These are phyloP conservation scores for Cryptosporidium ubiquitum DNA, from an alignment of 169 alveolate genomes.

Conservation along the genomic window DNA sequence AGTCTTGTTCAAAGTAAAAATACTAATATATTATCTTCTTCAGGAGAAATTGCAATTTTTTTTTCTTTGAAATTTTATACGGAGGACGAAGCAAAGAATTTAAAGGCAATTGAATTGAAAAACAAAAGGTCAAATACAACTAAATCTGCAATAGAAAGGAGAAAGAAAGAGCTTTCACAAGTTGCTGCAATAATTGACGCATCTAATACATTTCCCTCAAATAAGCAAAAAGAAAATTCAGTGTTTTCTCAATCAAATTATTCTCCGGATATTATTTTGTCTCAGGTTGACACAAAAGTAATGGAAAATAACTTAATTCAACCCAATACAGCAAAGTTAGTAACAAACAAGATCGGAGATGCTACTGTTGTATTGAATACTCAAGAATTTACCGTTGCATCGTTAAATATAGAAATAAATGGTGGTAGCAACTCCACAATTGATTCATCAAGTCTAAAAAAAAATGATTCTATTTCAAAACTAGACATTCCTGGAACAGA, in stretches of 20 bases:
- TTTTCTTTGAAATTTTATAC: conserved; percentile 25
- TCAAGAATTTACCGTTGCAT: conserved; percentile 49
- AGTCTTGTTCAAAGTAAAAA: conserved; percentile 2
- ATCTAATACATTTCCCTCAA: conserved; percentile 12
- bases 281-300: not conserved
- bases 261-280: not conserved
- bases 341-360: conserved; percentile 21
- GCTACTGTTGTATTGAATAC: conserved; percentile 38
- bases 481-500: conserved; percentile 33
- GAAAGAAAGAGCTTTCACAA: conserved; percentile 61
- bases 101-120: conserved; percentile 52
- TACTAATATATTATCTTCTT: conserved; percentile 1
- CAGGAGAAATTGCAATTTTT: conserved; percentile 50
- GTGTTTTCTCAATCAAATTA: not conserved
- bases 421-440: not conserved
- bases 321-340: not conserved
- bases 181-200: conserved; percentile 71
- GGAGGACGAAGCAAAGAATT: conserved; percentile 31
- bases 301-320: not conserved
- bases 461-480: not conserved
- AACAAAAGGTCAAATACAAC: conserved; percentile 59
- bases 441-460: not conserved
- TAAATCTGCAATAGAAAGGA: conserved; percentile 60
- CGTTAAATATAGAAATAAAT: conserved; percentile 55
- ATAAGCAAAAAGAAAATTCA: not conserved